These are phyloP conservation scores for Mallotus japonicus DNA, from an alignment of 441 rosid species.

Conservation along the genomic window DNA sequence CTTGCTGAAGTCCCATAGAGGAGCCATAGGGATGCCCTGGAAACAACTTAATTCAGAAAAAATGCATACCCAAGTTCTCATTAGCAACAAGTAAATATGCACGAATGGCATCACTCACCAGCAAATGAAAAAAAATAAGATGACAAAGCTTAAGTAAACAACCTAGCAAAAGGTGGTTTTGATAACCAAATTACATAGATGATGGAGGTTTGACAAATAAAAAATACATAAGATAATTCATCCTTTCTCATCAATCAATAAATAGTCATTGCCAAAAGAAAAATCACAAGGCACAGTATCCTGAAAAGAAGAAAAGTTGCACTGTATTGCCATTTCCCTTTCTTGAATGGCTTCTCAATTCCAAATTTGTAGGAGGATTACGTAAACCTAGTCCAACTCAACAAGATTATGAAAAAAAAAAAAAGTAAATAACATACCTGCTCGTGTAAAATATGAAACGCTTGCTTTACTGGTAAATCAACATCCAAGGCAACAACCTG, in stretches of 20 bases:
- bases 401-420: background rate
- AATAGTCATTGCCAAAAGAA: background rate
- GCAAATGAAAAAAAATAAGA: conserved; percentile 4
- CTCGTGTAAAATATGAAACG: conserved; percentile 62
- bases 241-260: background rate
- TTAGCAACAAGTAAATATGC: conserved; percentile 21
- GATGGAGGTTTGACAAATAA: background rate
- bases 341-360: background rate
- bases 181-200: background rate
- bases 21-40: conserved; percentile 65
- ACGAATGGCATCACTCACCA: conserved; percentile 17
- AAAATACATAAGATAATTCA: background rate
- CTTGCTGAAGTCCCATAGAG: conserved; percentile 59
- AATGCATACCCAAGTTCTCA: conserved; percentile 22
- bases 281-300: background rate
- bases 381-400: background rate
- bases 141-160: background rate
- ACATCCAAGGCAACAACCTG: conserved; percentile 67
- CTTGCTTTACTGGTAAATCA: conserved; percentile 64
- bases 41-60: conserved; percentile 39
- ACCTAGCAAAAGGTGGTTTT: background rate
- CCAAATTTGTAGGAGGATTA: background rate
- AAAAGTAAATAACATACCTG: conserved; percentile 38
- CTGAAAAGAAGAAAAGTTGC: background rate
- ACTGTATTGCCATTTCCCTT: background rate